Conservation (phyloP, 2,329 filamentous ascomycete species). For the Fusarium musae region DNA sequence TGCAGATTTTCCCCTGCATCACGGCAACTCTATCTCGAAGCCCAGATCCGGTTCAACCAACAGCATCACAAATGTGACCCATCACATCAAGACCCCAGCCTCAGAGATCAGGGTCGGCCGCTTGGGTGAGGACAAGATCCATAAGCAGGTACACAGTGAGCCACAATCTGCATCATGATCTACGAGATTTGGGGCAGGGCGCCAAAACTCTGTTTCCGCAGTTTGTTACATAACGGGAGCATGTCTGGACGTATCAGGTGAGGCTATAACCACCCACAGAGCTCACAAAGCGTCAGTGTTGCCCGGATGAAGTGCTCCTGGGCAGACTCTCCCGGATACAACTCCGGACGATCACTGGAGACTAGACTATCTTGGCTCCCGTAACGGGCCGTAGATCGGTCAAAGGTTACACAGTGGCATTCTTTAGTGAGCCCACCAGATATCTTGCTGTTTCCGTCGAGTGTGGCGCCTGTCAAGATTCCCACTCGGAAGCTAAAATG, state of each 20-base stretch:
- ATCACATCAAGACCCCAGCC: constrained; percentile 12
- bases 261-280: background rate
- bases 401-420: constrained; percentile 2
- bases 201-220: constrained; percentile 8
- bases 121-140: background rate
- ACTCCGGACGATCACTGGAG: background rate
- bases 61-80: background rate
- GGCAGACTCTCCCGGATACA: background rate
- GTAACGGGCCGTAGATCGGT: constrained; percentile 7
- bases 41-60: constrained; percentile 15
- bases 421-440: background rate
- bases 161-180: constrained; percentile 8
- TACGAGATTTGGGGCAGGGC: background rate
- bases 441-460: constrained; percentile 19
- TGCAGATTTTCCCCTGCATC: constrained; percentile 28
- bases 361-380: background rate
- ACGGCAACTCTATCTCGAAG: constrained; percentile 26
- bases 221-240: constrained; percentile 7
- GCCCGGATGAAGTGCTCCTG: background rate
- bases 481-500: constrained; percentile 20
- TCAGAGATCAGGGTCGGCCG: constrained; percentile 14
- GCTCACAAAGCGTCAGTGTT: background rate
- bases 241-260: background rate
- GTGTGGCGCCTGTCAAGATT: constrained; percentile 15
- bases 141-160: constrained; percentile 5